phyloP scores from a whole-genome alignment of 306 rosid genomes.

The Vigna mungo region DNA sequence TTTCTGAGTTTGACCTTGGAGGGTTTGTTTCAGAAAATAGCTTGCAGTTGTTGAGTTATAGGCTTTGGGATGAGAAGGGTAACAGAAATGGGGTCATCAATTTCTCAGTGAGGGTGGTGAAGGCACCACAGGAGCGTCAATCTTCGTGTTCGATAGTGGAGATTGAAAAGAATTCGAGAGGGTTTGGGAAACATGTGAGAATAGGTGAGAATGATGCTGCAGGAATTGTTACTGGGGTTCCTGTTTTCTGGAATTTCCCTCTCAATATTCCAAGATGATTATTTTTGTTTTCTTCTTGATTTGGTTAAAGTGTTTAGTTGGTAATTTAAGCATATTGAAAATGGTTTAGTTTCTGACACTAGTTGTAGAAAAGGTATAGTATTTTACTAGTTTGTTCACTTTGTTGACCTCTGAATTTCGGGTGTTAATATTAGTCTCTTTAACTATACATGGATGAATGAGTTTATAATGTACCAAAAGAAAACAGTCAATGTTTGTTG shows the following conservation, averaged over 20 bases:
- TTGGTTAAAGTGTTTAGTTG: not conserved
- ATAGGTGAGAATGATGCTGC: not conserved
- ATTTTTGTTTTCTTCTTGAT: not conserved
- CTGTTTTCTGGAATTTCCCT: slow-evolving; percentile 45
- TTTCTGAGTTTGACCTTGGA: slow-evolving; percentile 49
- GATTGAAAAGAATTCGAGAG: not conserved
- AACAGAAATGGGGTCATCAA: slow-evolving; percentile 60
- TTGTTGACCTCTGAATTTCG: not conserved
- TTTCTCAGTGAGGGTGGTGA: slow-evolving; percentile 52
- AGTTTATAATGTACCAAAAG: too few relatives aligned
- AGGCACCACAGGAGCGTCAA: not conserved
- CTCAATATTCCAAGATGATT: not conserved
- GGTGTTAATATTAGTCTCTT: too few relatives aligned
- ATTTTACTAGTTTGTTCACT: not conserved
- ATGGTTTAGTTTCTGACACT: not conserved
- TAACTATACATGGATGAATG: too few relatives aligned
- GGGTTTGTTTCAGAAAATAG: slow-evolving; percentile 43
- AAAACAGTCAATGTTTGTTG: not conserved
- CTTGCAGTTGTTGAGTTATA: slow-evolving; percentile 61
- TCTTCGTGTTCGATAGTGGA: not conserved
- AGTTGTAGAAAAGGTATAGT: not conserved
- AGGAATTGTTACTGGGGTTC: slow-evolving; percentile 57
- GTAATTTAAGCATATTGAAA: not conserved
- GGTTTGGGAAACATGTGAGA: not conserved
- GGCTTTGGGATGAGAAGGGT: slow-evolving; percentile 53